A percentile compares a stretch with the other conserved stretches of the same genome.
Conservation (phyloP, 139 green algal genomes). For the Micromonas commoda region DNA sequence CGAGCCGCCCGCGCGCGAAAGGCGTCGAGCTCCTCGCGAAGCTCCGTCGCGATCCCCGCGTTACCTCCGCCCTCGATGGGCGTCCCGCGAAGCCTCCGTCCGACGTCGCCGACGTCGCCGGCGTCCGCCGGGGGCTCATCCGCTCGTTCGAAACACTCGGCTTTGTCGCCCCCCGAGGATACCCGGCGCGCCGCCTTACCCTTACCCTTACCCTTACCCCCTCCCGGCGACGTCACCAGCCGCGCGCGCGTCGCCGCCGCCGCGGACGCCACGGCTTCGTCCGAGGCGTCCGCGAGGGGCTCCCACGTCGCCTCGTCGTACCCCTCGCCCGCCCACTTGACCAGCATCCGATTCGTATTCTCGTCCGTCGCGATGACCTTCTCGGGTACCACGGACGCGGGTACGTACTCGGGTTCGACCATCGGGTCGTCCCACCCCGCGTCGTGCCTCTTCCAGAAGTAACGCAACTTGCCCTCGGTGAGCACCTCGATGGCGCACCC, state of each 20-base stretch:
- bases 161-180: too few relatives aligned
- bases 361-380: neutral
- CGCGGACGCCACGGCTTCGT: neutral
- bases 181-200: too few relatives aligned
- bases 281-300: neutral
- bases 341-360: neutral
- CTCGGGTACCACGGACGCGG: neutral
- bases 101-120: neutral
- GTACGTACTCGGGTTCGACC: neutral
- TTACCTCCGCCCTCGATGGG: neutral
- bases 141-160: too few relatives aligned
- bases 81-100: neutral
- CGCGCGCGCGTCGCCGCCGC: too few relatives aligned
- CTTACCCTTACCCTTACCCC: too few relatives aligned
- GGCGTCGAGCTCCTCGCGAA: neutral
- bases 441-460: neutral
- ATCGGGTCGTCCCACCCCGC: neutral
- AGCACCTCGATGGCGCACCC: neutral
- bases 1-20: neutral
- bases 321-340: neutral
- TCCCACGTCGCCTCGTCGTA: neutral
- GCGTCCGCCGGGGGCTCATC: too few relatives aligned
- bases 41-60: neutral
- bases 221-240: too few relatives aligned
- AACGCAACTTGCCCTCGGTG: too few relatives aligned